A percentile compares a stretch with the other conserved stretches of the same genome.
These are phyloP conservation scores for Podospora pseudopauciseta DNA, from an alignment of 495 filamentous ascomycete genomes.

Conservation along the genomic window DNA sequence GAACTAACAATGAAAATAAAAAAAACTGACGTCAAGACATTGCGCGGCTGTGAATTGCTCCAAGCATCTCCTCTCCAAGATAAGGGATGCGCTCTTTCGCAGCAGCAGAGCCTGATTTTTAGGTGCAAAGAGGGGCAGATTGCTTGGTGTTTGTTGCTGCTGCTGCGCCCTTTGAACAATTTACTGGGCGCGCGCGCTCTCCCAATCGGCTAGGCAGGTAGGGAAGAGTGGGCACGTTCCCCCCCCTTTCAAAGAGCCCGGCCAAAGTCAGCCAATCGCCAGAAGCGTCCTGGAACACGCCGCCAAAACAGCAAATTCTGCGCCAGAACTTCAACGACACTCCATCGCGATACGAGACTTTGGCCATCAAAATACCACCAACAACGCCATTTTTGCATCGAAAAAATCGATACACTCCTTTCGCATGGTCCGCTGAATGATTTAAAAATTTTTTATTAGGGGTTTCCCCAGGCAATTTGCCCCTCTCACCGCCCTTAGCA, in stretches of 20 bases:
- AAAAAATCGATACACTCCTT: constrained; percentile 53
- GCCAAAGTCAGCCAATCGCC: constrained; percentile 29
- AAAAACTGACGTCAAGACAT: constrained; percentile 12
- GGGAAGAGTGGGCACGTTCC: constrained; percentile 13
- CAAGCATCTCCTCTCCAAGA: neutral
- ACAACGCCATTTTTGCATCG: constrained; percentile 48
- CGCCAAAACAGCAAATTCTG: constrained; percentile 45
- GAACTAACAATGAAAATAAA: neutral
- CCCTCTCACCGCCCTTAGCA: constrained; percentile 42
- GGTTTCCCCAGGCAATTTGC: constrained; percentile 47
- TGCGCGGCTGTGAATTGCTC: neutral
- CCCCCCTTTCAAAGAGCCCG: constrained; percentile 21
- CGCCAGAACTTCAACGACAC: constrained; percentile 60
- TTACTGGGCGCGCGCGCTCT: constrained; percentile 5
- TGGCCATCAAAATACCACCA: constrained; percentile 57
- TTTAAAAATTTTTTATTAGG: constrained; percentile 41
- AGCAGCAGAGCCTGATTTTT: neutral
- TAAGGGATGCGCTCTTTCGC: neutral
- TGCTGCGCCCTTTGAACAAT: constrained; percentile 12
- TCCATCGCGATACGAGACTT: constrained; percentile 55
- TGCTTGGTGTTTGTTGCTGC: neutral
- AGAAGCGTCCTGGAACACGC: constrained; percentile 27
- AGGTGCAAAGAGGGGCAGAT: constrained; percentile 8
- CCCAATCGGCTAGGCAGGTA: constrained; percentile 7
- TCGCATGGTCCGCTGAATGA: constrained; percentile 54